phyloP scores from a whole-genome alignment of 345 rosid species.

The Aquilaria malaccensis region DNA sequence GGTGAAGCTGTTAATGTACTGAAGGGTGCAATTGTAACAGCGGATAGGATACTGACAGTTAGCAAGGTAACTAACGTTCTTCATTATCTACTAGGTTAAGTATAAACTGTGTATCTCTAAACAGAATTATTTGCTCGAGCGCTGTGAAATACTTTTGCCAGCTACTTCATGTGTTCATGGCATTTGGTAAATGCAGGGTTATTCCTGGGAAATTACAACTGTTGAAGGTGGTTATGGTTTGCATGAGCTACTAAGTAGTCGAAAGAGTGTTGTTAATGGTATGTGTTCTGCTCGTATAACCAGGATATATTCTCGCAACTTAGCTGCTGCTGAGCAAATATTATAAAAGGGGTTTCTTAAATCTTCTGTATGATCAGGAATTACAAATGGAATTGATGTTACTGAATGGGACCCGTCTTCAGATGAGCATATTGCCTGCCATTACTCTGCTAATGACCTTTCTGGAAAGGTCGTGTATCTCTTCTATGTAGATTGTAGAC shows the following conservation, averaged over 20 bases:
- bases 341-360: slow-evolving; percentile 3
- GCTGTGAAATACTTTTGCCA: slow-evolving; percentile 1
- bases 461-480: slow-evolving; percentile 63
- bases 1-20: slow-evolving; percentile 96
- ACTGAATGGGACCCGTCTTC: slow-evolving; percentile 82
- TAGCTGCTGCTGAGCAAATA: background rate
- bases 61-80: slow-evolving; percentile 61
- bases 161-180: background rate
- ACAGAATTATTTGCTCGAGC: background rate
- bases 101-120: background rate
- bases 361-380: slow-evolving; percentile 38
- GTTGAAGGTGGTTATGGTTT: slow-evolving; percentile 93
- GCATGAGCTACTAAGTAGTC: slow-evolving; percentile 59
- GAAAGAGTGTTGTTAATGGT: slow-evolving; percentile 79
- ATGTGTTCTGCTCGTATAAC: slow-evolving; percentile 11
- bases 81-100: background rate
- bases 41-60: slow-evolving; percentile 86
- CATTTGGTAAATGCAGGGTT: slow-evolving; percentile 49
- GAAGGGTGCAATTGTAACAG: slow-evolving; percentile 93
- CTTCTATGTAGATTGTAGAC: slow-evolving; percentile 3
- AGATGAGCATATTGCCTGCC: slow-evolving; percentile 56
- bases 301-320: background rate
- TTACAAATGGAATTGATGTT: slow-evolving; percentile 79
- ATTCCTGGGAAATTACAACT: slow-evolving; percentile 96
- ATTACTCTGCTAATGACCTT: slow-evolving; percentile 60